phyloP scores from a whole-genome alignment of 768 basidiomycete genomes.

The Boletus reticuloceps region DNA sequence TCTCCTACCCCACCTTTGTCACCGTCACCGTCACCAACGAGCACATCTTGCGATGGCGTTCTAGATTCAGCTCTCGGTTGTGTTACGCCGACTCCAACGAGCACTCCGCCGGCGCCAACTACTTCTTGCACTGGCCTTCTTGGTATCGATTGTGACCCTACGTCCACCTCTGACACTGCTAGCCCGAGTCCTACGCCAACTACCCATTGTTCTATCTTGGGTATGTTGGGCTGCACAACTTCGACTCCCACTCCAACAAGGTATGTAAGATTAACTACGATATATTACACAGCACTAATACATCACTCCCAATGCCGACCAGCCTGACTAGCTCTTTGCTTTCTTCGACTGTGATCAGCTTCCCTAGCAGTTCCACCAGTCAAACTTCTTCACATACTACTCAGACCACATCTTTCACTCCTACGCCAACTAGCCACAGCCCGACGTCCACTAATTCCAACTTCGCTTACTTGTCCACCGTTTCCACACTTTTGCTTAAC shows the following conservation, averaged over 20 bases:
- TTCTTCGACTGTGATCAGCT: slow-evolving; percentile 29
- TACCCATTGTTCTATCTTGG: no score
- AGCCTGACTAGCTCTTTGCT: slow-evolving; percentile 3
- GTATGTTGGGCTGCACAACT: no score
- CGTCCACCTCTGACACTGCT: background rate
- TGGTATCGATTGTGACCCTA: background rate
- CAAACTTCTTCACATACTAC: slow-evolving; percentile 4
- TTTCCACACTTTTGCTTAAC: slow-evolving; percentile 33
- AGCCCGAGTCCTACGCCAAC: no score
- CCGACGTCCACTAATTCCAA: slow-evolving; percentile 19
- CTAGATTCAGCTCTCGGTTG: no score
- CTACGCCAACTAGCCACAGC: background rate
- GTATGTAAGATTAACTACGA: no score
- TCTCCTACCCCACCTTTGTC: background rate
- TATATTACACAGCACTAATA: no score
- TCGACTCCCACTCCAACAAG: no score
- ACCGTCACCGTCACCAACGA: no score
- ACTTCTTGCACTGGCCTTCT: background rate
- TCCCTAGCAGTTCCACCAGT: slow-evolving; percentile 22
- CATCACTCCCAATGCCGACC: no score
- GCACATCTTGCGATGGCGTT: no score
- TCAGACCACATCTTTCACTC: slow-evolving; percentile 2
- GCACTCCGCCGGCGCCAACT: background rate
- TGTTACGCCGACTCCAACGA: no score
- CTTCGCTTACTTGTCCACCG: slow-evolving; percentile 35